Evolutionary conservation across 2,329 filamentous ascomycete genomes (phyloP), one percentile per base, ranked within the genome.

Genomic region (Ophiocordyceps robertsii): DNA sequence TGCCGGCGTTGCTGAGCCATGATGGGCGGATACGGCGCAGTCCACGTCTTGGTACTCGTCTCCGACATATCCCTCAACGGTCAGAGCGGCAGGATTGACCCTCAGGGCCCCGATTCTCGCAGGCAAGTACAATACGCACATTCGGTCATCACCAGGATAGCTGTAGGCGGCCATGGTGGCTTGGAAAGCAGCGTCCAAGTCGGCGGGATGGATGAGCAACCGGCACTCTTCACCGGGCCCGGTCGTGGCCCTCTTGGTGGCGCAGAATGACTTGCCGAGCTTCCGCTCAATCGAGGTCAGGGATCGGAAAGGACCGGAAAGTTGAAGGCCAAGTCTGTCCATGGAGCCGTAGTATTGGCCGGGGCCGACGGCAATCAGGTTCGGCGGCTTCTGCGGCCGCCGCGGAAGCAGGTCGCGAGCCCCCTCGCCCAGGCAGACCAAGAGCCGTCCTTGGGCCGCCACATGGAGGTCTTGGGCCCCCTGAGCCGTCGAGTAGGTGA

Each of bases 171-270:
- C 47, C 6, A 65, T 51, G 10, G 56, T 44, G 6, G 56, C 46
- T 44, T 67, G 64, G 43, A 67, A 56, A 2, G 57, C 56, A 1
- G 51, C 50, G 36, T 66, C 63, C 0, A 67, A 48, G 2, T 53
- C 46, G 0, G 48, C 56, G 0, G 63, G 62, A 37, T 64, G 62
- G 0, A 65, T 47, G 5, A 60, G 42, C 11, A 52, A 47, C 3
- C 9, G 24, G 7, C 24, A 9, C 3, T 3, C 24, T 9, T 44
- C 38, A 4, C 43, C 39, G 17, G 43, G 40, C 4, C 38, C 42
- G 8, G 36, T 44, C 12, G 19, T 41, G 14, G 43, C 13, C 42
- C 52, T 49, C 21, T 24, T 11, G 24, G n/a, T 24, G 3, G 16
- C 7, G 21, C 49, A 40, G 4, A 27, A 32, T 8, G 38, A 3